A percentile compares a stretch with the other conserved stretches of the same genome.
These are phyloP conservation scores for Venturia pyrina DNA, from an alignment of 2,329 filamentous ascomycete species.

Conservation along the genomic window DNA sequence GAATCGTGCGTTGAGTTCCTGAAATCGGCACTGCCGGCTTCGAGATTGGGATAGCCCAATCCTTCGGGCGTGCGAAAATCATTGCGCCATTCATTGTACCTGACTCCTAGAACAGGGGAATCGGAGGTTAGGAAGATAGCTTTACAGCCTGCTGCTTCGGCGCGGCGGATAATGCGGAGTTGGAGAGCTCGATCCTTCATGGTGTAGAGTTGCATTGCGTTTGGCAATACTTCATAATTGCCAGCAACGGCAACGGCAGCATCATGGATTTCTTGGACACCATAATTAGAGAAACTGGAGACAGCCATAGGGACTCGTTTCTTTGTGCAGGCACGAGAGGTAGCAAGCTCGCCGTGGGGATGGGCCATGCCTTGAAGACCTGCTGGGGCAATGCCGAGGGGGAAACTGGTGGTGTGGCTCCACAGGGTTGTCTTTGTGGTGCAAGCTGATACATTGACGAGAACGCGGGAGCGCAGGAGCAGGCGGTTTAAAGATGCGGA, in stretches of 20 bases:
- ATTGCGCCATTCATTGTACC: constrained; percentile 26
- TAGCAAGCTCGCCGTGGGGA: constrained; percentile 51
- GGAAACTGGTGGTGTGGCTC: constrained; percentile 36
- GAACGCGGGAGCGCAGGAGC: not conserved
- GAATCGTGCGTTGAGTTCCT: not conserved
- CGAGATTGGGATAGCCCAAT: constrained; percentile 1
- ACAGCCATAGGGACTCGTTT: not conserved
- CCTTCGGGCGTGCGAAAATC: not conserved
- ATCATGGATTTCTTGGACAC: not conserved
- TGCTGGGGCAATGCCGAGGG: constrained; percentile 55
- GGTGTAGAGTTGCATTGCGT: constrained; percentile 10
- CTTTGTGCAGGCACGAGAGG: constrained; percentile 45
- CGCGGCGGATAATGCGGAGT: constrained; percentile 4
- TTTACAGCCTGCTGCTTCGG: constrained; percentile 7
- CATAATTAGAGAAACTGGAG: constrained; percentile 6
- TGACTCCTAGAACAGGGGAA: constrained; percentile 10
- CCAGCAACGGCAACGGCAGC: not conserved
- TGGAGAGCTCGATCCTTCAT: constrained; percentile 7
- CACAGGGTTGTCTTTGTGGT: constrained; percentile 17
- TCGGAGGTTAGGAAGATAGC: constrained; percentile 13
- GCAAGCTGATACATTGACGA: constrained; percentile 6
- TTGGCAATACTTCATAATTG: not conserved
- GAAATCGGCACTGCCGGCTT: not conserved
- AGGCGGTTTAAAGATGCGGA: not conserved
- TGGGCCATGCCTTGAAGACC: constrained; percentile 62